These are phyloP conservation scores for Boechera divaricarpa DNA, from an alignment of 345 rosid genomes.

Conservation along the genomic window DNA sequence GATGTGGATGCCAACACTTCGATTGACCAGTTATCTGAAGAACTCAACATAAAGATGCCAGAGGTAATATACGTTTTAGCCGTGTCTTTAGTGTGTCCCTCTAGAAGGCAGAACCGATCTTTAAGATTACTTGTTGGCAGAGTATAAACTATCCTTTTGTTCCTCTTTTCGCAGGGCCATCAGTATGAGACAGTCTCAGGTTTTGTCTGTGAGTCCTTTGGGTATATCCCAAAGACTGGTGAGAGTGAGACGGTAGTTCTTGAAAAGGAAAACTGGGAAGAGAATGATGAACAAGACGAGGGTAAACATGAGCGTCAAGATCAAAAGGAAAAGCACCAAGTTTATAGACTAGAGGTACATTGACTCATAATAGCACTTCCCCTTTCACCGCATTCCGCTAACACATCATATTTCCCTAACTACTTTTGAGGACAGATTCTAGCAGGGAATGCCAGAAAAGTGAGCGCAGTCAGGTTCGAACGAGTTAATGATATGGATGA, in stretches of 20 bases:
- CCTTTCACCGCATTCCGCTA: background rate
- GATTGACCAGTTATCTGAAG: conserved; percentile 88
- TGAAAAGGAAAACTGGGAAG: conserved; percentile 71
- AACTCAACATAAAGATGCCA: conserved; percentile 81
- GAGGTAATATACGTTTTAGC: conserved; percentile 56
- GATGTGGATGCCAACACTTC: conserved; percentile 95
- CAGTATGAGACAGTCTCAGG: conserved; percentile 97
- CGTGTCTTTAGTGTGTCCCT: background rate
- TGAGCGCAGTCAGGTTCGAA: conserved; percentile 81
- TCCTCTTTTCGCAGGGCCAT: conserved; percentile 61
- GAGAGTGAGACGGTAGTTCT: conserved; percentile 74
- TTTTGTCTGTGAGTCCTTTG: conserved; percentile 87
- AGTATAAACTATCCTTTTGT: background rate
- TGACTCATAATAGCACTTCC: conserved; percentile 3
- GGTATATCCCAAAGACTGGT: conserved; percentile 91
- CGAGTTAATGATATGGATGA: conserved; percentile 54
- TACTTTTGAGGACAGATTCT: conserved; percentile 60
- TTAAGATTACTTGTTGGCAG: background rate
- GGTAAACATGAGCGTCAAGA: conserved; percentile 64
- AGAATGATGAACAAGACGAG: conserved; percentile 57
- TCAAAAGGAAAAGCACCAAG: conserved; percentile 60
- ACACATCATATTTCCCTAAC: background rate
- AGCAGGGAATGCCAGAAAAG: conserved; percentile 94
- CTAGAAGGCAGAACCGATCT: background rate
- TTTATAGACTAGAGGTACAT: conserved; percentile 79